Evolutionary conservation across 2,329 filamentous ascomycete genomes (phyloP).

Genomic region (Gliomastix tumulicola): DNA sequence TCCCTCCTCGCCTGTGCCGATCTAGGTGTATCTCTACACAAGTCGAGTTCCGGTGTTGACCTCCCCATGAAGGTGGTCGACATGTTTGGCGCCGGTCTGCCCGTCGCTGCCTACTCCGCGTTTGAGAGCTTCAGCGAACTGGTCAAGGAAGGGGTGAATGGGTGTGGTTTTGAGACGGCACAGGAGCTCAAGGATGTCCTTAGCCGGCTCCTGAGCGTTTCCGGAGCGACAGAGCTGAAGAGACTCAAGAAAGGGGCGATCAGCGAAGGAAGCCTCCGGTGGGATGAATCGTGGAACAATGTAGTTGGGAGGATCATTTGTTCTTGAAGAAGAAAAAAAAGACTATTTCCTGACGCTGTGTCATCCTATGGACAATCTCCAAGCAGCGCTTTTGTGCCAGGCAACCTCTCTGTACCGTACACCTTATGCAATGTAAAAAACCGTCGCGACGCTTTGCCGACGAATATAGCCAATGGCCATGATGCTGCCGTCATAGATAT

Average conservation of each 20-base stretch:
- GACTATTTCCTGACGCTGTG: too few species aligned
- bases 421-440: too few species aligned
- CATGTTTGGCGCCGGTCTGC: conserved; percentile 93
- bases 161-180: conserved; percentile 72
- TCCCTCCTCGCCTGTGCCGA: conserved; percentile 77
- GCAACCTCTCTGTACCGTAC: too few species aligned
- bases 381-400: too few species aligned
- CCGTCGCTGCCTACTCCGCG: conserved; percentile 76
- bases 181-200: conserved; percentile 59
- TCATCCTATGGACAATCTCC: too few species aligned
- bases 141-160: conserved; percentile 82
- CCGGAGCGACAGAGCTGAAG: conserved; percentile 45
- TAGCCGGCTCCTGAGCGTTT: conserved; percentile 51
- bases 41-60: conserved; percentile 88
- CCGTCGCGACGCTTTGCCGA: conserved; percentile 2
- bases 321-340: too few species aligned
- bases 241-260: conserved; percentile 62
- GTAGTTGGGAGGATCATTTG: conserved; percentile 70
- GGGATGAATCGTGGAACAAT: conserved; percentile 90
- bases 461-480: too few species aligned
- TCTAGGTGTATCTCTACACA: conserved; percentile 86
- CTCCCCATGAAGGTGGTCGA: conserved; percentile 99
- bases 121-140: conserved; percentile 89
- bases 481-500: neutral
- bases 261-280: conserved; percentile 67